Evolutionary conservation across 768 basidiomycete species (phyloP), one percentile per base, ranked within the genome.

Genomic region (Trametes villosa): DNA sequence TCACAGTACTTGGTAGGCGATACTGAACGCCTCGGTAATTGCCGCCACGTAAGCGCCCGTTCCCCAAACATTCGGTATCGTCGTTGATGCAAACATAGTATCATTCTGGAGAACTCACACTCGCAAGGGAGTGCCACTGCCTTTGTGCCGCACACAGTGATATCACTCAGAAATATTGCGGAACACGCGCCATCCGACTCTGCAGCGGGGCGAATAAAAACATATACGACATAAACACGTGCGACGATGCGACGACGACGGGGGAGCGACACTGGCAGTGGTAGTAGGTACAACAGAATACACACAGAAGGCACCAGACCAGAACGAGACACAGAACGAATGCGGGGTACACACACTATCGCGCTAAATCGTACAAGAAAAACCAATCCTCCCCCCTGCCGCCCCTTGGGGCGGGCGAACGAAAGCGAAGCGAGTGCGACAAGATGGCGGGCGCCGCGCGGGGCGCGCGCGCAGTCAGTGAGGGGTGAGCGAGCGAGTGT

Each of bases 211-310:
- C 20, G 31, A 38, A 51, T 51, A 51, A 51, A 36, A 51, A 51
- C 50, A 51, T n/a, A 51, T 48, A 48, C 33, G 50, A 26, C 50
- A 51, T 51, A 51, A 51, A 51, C 29, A 34, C 20, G 20, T 20
- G 24, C 8, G 42, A 20, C 20, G 7, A 22, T 44, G 34, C 42
- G 42, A 44, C n/a, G 6, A 26, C 22, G 42, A 20, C 20, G 22
- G n/a, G 24, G 8, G 9, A 34, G 20, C 2, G 11, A 6, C 33
- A 24, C 1, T 34, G 34, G 34, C 22, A 17, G 33, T 7, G 22
- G 50, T 17, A 31, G 36, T 34, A 26, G 50, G n/a, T 51, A 36
- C 24, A 36, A 51, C 50, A 51, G 26, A 12, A 34, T 18, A 48
- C 46, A 30, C 27, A 31, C 18, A 30, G 45, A 11, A 3, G 46